Base-by-base conservation (phyloP, 2,329 filamentous ascomycete genomes). In the Bipolaris gigantea region DNA sequence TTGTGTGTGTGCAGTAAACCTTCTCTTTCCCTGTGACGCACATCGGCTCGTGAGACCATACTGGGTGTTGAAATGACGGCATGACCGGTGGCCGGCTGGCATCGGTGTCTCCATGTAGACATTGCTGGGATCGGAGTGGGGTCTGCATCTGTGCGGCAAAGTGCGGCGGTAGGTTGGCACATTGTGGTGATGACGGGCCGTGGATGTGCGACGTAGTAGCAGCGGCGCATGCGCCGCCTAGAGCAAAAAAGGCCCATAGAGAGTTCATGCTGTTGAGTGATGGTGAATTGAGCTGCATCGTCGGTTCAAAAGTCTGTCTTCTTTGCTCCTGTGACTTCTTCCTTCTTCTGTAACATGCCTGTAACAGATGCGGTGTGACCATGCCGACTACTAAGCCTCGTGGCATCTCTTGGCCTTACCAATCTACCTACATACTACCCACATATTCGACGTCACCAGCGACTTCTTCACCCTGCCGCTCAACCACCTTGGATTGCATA, bases 1-100 rank as follows among this genome's bases (percentile, higher is more conserved):
- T 59, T n/a, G 63, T 62, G 38, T 65, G 50, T 1, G 57, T 57
- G 40, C 65, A 67, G 30, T 67, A 67, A 39, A 50, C 27, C 47
- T 54, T 53, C 15, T 43, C 50, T 25, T 45, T 47, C 33, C 51
- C 47, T 23, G 35, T 36, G 35, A 60, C 21, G 48, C 65, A 67
- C 18, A 50, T 50, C 8, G 65, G 59, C 7, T 48, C 21, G 34
- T 60, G 53, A 2, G 58, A 59, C 64, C 59, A 65, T 36, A 41
- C 45, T 18, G 42, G 42, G 19, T 61, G 46, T 4, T 42, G 35
- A n/a, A 53, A 39, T 32, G 36, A 35, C 35, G 39, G 35, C 16
- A 39, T 25, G n/a, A 13, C 6, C 18, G 21, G 16, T 27, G n/a
- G 23, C 19, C 19, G 41, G 46, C 11, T 47, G 19, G 33, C n/a